Base-by-base conservation (phyloP, 2,329 filamentous ascomycete genomes). In the Cladosporium sp. region DNA sequence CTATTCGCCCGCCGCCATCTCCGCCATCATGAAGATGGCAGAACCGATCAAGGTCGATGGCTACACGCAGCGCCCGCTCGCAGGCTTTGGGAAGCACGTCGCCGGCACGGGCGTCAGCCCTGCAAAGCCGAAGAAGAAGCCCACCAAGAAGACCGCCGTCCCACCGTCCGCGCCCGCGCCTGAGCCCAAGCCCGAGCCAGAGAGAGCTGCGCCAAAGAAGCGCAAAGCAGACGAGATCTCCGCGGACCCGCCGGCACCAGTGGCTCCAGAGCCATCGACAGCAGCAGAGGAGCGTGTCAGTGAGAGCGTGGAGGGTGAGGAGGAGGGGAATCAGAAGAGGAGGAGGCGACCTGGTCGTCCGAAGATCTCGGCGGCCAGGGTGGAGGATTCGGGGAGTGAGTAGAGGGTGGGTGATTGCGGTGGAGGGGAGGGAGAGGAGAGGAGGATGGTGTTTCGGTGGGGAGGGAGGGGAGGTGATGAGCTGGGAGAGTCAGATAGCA, bases 41-140 rank as follows among this genome's bases (percentile, higher is more conserved):
- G 60, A 65, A 28, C 21, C n/a, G 2, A n/a, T 59, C 26, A 44
- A 14, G 34, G 57, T 60, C 52, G 47, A 59, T 34, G 61, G 61
- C 15, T 12, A 10, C 15, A 24, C 26, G 6, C 61, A 64, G 34
- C 34, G 28, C 6, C 47, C 38, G 5, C 36, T 12, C 12, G n/a
- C 14, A 8, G 26, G 26, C 26, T n/a, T 11, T 14, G 47, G 44
- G 1, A 47, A 26, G 34, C 18, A 12, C 26, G 61, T 57, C 51
- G 8, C 21, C 4, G 51, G 51, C 60, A 64, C 60, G 41, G 49
- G 21, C 34, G 34, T 11, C 49, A 21, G 24, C 30, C 28, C 36
- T 47, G 15, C 49, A 51, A 65, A 58, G 63, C 66, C 38, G 60
- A 58, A 44, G 55, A 61, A 49, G 59, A 63, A 55, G 59, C 54